Conservation (phyloP, 495 filamentous ascomycete species). For the Astrocystis sublimbata region DNA sequence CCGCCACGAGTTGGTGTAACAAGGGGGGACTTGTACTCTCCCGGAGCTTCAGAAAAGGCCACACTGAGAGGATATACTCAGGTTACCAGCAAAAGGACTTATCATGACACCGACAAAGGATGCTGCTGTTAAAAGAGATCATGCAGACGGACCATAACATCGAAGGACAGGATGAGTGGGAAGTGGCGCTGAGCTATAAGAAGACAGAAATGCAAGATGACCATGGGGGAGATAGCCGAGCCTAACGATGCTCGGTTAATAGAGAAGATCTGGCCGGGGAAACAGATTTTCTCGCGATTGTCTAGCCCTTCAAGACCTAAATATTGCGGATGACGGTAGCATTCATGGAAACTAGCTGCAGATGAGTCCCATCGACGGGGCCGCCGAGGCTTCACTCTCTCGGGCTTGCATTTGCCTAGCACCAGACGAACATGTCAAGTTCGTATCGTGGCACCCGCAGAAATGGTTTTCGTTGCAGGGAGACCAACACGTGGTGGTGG, state of each 20-base stretch:
- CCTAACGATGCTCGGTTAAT: not conserved
- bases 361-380: conserved; percentile 19
- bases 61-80: not conserved
- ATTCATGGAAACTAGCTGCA: conserved; percentile 15
- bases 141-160: not conserved
- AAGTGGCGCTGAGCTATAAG: not conserved
- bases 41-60: not conserved
- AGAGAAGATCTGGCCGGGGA: conserved; percentile 6
- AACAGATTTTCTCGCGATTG: conserved; percentile 4
- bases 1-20: not conserved
- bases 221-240: not conserved
- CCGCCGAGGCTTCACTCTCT: not conserved
- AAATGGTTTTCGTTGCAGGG: conserved; percentile 9
- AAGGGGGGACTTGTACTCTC: not conserved
- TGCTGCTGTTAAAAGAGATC: conserved; percentile 3
- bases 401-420: conserved; percentile 10
- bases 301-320: conserved; percentile 16
- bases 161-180: not conserved
- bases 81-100: not conserved
- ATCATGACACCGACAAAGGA: not conserved
- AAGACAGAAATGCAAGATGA: conserved; percentile 1
- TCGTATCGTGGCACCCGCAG: conserved; percentile 7
- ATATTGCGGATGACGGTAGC: conserved; percentile 17
- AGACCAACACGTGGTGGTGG: conserved; percentile 5
- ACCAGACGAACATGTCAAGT: not conserved